Conservation (phyloP, 441 rosid species). For the Erodium trifolium region DNA sequence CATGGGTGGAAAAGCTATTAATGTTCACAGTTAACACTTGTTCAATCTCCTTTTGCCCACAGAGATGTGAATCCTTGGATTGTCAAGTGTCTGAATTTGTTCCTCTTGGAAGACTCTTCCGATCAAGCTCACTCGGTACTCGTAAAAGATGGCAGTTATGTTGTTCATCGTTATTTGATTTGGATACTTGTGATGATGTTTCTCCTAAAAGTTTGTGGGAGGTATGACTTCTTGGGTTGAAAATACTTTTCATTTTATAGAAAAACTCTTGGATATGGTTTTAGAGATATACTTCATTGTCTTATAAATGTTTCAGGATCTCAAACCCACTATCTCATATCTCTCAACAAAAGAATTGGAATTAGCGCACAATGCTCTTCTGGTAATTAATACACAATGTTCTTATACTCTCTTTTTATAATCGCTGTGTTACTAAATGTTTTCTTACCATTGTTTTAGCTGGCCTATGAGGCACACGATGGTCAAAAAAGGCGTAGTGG, state of each 20-base stretch:
- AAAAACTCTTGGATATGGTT: conserved; percentile 7
- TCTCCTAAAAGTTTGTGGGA: conserved; percentile 87
- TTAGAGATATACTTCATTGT: conserved; percentile 19
- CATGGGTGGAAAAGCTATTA: neutral
- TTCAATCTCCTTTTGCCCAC: conserved; percentile 24
- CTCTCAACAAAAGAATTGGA: conserved; percentile 77
- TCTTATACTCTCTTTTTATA: neutral
- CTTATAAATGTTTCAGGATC: conserved; percentile 41
- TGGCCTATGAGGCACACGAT: conserved; percentile 89
- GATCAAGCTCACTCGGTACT: conserved; percentile 31
- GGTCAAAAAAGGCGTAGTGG: conserved; percentile 93
- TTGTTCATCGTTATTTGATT: conserved; percentile 42
- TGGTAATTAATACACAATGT: conserved; percentile 30
- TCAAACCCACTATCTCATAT: conserved; percentile 65
- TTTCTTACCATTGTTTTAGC: conserved; percentile 35
- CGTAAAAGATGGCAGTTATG: conserved; percentile 46
- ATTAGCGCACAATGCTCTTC: conserved; percentile 64
- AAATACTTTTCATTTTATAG: conserved; percentile 14
- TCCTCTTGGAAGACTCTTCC: conserved; percentile 32
- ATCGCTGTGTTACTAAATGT: neutral
- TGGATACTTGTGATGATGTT: conserved; percentile 33
- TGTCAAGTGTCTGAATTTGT: conserved; percentile 31
- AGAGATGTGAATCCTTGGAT: conserved; percentile 42
- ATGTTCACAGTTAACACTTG: neutral
- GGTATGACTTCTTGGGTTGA: conserved; percentile 34